Evolutionary conservation across 2,329 filamentous ascomycete species (phyloP).

Genomic region (Ploettnerulaceae sp.): DNA sequence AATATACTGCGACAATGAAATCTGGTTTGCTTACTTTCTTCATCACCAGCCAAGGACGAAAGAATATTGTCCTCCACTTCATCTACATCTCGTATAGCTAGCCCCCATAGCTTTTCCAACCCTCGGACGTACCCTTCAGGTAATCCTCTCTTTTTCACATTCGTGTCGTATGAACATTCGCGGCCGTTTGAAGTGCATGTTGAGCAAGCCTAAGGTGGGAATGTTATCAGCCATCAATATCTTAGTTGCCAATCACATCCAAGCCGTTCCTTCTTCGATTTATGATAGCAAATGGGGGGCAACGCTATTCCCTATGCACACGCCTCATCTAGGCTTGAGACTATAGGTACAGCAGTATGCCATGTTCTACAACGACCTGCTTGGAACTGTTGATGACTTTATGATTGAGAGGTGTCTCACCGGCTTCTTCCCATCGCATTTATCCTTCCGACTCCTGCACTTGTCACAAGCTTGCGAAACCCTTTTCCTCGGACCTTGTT

Average conservation of each 20-base stretch:
- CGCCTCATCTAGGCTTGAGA: no score
- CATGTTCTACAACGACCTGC: no score
- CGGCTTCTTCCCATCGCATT: constrained; percentile 57
- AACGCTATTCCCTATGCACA: no score
- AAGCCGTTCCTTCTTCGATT: not conserved
- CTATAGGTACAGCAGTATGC: no score
- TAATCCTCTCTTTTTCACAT: constrained; percentile 71
- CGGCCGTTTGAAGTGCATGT: constrained; percentile 49
- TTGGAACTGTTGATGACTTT: no score
- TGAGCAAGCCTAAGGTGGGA: constrained; percentile 46
- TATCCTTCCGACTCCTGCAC: constrained; percentile 51
- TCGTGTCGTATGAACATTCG: constrained; percentile 61
- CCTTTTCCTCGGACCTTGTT: constrained; percentile 29
- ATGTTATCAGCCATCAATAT: not conserved
- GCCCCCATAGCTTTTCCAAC: constrained; percentile 56
- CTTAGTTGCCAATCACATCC: not conserved
- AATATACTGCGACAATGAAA: not conserved
- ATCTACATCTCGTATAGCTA: constrained; percentile 46
- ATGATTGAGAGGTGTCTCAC: constrained; percentile 10
- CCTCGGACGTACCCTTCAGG: constrained; percentile 77
- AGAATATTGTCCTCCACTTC: constrained; percentile 45
- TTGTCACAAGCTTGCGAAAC: constrained; percentile 52
- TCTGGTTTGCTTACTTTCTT: constrained; percentile 26
- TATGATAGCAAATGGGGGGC: not conserved
- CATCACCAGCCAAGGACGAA: constrained; percentile 40